A percentile compares a stretch with the other conserved stretches of the same genome.
phyloP scores from a whole-genome alignment of 257 asterid genomes.

The Nicotiana tomentosiformis region DNA sequence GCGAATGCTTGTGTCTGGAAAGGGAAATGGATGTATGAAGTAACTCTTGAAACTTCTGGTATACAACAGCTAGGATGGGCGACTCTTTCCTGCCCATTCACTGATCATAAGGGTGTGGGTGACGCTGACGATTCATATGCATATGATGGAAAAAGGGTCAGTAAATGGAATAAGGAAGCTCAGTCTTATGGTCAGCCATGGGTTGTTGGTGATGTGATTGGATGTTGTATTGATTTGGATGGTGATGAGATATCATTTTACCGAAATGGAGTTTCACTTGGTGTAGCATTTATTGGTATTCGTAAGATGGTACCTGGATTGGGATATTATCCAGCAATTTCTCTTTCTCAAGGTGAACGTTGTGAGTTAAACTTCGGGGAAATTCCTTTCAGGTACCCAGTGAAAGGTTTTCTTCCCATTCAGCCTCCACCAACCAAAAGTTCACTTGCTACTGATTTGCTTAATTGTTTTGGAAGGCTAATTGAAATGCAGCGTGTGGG shows the following conservation, averaged over 20 bases:
- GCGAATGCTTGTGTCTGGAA: constrained; percentile 89
- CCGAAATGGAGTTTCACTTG: constrained; percentile 86
- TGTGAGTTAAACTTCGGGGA: constrained; percentile 91
- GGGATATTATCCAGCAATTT: constrained; percentile 93
- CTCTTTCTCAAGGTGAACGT: constrained; percentile 95
- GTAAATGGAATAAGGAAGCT: constrained; percentile 80
- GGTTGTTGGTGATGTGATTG: constrained; percentile 96
- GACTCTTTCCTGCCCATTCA: constrained; percentile 77
- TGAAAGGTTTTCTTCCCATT: constrained; percentile 72
- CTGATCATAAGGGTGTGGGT: constrained; percentile 88
- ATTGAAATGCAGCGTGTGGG: constrained; percentile 52
- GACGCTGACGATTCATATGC: constrained; percentile 95
- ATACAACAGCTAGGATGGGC: constrained; percentile 98
- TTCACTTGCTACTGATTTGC: constrained; percentile 43
- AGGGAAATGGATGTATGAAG: constrained; percentile 99
- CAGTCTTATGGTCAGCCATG: constrained; percentile 84
- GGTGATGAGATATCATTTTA: constrained; percentile 63
- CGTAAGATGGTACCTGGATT: constrained; percentile 96
- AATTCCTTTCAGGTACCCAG: constrained; percentile 70
- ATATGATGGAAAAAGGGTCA: constrained; percentile 87
- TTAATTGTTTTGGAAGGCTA: constrained; percentile 70
- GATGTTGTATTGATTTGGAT: constrained; percentile 90
- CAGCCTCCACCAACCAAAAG: constrained; percentile 58
- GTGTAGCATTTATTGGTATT: constrained; percentile 78
- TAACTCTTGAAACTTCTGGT: constrained; percentile 86